Base-by-base conservation (phyloP, 352 stramenopile genomes). In the Globisporangium viniferum region DNA sequence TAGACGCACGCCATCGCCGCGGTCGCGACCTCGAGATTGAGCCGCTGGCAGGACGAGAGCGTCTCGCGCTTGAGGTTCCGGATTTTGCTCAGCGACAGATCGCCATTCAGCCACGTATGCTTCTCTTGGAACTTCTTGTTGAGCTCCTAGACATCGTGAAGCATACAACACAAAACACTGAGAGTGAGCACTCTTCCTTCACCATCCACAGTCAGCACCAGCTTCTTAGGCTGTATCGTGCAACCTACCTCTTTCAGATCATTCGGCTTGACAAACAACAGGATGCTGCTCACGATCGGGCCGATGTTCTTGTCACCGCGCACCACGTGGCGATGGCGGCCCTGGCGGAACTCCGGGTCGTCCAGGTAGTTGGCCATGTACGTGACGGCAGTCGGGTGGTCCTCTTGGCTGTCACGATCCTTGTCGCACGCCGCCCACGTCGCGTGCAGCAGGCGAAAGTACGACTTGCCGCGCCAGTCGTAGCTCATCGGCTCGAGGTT, bases 111-210 rank as follows among this genome's bases (percentile, higher is more conserved):
- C 79, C 83, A 91, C 70, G 72, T 93, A 81, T 93, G 97, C 79
- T 90, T 94, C 63, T 99, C 94, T 27, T 94, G 84, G 75, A 99
- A 99, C 78, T 99, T 96, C 62, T 98, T 94, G 76, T 99, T 99
- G 0, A 99, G 76, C 65, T 99, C 88, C 75, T 84, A 44, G 15
- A 12, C 41, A 48, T 9, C 41, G 15, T 48, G 6, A 51, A 51
- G 22, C 44, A 51, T 51, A 41, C 18, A 48, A 5, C n/a, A 48
- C 8, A 18, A 48, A 18, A 33, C 22, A 33, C 33, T 6, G 31
- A 33, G 4, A 54, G n/a, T 62, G n/a, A 68, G 36, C 36, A 6
- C 20, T 4, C 24, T 24, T 24, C 24, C 24, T 24, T 24, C 24
- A 24, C 36, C 36, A 44, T 15, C 31, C 31, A 33, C 31, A 33